These are phyloP conservation scores for Dactylellina drechsleri DNA, from an alignment of 2,329 filamentous ascomycete species.

Conservation along the genomic window DNA sequence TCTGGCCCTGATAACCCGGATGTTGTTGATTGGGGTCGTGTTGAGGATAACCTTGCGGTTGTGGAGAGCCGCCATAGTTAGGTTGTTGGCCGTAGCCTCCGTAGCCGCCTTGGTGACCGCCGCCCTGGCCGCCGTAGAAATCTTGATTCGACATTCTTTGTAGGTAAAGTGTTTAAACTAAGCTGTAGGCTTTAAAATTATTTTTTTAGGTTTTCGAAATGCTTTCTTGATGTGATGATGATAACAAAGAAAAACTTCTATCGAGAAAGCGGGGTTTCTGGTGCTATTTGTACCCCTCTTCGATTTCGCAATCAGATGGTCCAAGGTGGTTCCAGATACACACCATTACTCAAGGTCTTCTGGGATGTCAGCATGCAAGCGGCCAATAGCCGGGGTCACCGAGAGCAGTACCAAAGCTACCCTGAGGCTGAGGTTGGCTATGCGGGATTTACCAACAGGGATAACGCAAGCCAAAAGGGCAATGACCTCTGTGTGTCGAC, in stretches of 20 bases:
- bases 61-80: conserved; percentile 18
- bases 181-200: conserved; percentile 19
- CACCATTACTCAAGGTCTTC: conserved; percentile 28
- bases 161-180: conserved; percentile 26
- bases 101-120: conserved; percentile 17
- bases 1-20: conserved; percentile 26
- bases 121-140: conserved; percentile 34
- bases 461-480: conserved; percentile 53
- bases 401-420: conserved; percentile 29
- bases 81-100: conserved; percentile 6
- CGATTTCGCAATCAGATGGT: conserved; percentile 42
- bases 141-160: conserved; percentile 44
- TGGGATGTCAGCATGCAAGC: conserved; percentile 54
- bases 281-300: conserved; percentile 53
- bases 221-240: conserved; percentile 34
- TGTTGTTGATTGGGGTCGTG: conserved; percentile 15
- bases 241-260: conserved; percentile 19
- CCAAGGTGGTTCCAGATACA: background rate
- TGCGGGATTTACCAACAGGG: conserved; percentile 54
- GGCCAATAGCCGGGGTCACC: conserved; percentile 49
- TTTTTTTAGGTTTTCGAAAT: conserved; percentile 2
- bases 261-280: conserved; percentile 46
- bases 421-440: conserved; percentile 53
- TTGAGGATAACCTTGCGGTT: conserved; percentile 15
- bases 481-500: conserved; percentile 40